Evolutionary conservation across 108 stramenopile genomes (phyloP).

Genomic region (Cyclotella atomus): DNA sequence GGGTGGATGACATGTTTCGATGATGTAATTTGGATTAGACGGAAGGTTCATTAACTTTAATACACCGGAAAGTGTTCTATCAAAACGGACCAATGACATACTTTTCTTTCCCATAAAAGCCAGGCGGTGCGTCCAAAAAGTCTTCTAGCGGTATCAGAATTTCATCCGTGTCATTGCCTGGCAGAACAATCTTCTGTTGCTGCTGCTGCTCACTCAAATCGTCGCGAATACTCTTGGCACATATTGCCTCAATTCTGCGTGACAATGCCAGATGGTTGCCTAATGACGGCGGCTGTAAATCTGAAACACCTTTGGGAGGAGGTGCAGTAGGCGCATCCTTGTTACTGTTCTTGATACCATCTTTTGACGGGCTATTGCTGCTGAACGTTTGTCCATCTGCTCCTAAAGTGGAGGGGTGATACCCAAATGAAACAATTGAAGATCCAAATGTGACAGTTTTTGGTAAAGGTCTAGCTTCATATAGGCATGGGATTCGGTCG

Average conservation of each 20-base stretch:
- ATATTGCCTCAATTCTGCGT: conserved; percentile 73
- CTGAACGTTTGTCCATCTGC: conserved; percentile 20
- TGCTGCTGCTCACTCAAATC: conserved; percentile 28
- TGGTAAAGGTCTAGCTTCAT: conserved; percentile 31
- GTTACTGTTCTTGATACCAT: conserved; percentile 12
- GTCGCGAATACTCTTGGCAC: conserved; percentile 63
- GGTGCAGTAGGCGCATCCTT: conserved; percentile 31
- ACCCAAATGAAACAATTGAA: conserved; percentile 26
- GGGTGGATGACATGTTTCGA: conserved; percentile 5
- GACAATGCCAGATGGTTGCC: conserved; percentile 51
- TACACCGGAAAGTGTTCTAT: conserved; percentile 8
- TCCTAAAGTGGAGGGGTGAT: conserved; percentile 35
- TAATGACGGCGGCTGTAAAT: conserved; percentile 69
- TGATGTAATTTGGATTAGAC: background rate
- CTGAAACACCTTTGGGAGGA: conserved; percentile 59
- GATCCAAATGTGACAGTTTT: conserved; percentile 64
- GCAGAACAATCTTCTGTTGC: background rate
- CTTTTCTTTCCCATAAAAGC: conserved; percentile 71
- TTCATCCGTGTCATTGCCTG: conserved; percentile 62
- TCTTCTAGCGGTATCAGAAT: conserved; percentile 72
- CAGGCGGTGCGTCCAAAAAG: conserved; percentile 81
- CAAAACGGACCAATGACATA: conserved; percentile 71
- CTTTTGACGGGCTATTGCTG: background rate
- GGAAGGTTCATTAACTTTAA: too few relatives aligned
- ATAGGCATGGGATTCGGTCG: conserved; percentile 73